Evolutionary conservation across 352 stramenopile species (phyloP).

Genomic region (Pythium biforme): DNA sequence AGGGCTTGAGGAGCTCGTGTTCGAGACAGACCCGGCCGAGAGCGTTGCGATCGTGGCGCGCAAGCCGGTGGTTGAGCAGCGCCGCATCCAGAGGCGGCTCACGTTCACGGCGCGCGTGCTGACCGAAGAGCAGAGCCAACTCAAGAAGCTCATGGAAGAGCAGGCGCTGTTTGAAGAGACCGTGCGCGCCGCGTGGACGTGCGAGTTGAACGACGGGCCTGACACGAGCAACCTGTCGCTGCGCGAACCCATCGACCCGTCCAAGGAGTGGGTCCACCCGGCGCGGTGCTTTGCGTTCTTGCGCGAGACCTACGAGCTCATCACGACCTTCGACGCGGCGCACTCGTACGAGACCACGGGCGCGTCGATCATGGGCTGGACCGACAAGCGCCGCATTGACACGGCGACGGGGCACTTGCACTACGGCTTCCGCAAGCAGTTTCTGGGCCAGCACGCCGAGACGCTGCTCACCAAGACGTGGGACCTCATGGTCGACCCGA

Average conservation of each 20-base stretch:
- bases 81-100: constrained; percentile 33
- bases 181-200: constrained; percentile 24
- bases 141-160: constrained; percentile 21
- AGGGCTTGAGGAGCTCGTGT: constrained; percentile 19
- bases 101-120: constrained; percentile 38
- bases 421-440: constrained; percentile 27
- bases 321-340: constrained; percentile 28
- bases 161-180: constrained; percentile 27
- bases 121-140: constrained; percentile 37
- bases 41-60: constrained; percentile 12
- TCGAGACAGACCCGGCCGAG: constrained; percentile 4
- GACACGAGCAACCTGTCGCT: constrained; percentile 28
- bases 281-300: constrained; percentile 44
- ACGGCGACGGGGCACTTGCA: constrained; percentile 18
- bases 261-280: constrained; percentile 27
- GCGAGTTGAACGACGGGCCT: constrained; percentile 16
- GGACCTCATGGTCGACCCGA: constrained; percentile 30
- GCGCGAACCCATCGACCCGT: constrained; percentile 18
- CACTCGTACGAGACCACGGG: constrained; percentile 18
- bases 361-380: constrained; percentile 48
- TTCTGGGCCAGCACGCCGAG: constrained; percentile 24
- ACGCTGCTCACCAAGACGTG: constrained; percentile 23
- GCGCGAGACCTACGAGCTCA: constrained; percentile 55
- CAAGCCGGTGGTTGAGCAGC: constrained; percentile 16
- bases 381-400: constrained; percentile 31